These are phyloP conservation scores for Colletotrichum plurivorum DNA, from an alignment of 2,329 filamentous ascomycete genomes.

Conservation along the genomic window DNA sequence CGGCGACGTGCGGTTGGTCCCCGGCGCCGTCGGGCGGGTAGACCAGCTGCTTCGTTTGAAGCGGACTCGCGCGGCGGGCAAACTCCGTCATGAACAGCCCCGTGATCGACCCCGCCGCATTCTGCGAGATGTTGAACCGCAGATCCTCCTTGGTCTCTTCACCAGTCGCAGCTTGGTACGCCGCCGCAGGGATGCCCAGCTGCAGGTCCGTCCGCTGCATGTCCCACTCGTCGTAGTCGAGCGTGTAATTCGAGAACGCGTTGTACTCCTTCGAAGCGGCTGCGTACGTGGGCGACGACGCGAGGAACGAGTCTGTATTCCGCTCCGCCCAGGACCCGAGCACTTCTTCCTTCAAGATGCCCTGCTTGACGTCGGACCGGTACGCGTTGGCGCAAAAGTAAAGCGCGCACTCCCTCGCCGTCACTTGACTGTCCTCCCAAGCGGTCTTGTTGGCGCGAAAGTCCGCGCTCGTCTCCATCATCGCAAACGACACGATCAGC, in stretches of 20 bases:
- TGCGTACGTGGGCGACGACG: background rate
- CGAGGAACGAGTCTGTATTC: background rate
- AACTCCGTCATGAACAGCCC: background rate
- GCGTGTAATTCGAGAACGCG: constrained; percentile 1
- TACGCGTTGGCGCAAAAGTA: constrained; percentile 15
- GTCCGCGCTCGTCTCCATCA: background rate
- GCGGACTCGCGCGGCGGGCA: background rate
- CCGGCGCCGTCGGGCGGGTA: background rate
- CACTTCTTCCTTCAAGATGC: background rate
- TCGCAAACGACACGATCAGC: background rate
- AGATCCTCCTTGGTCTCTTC: background rate
- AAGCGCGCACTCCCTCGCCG: constrained; percentile 5
- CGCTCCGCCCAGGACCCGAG: background rate
- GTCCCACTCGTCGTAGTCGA: background rate
- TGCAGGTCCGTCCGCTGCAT: constrained; percentile 6
- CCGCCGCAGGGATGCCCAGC: background rate
- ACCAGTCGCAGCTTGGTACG: background rate
- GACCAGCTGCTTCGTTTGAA: background rate
- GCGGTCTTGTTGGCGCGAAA: background rate
- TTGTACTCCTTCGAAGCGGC: background rate
- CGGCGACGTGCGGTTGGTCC: background rate
- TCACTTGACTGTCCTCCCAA: background rate
- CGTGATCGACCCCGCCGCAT: background rate
- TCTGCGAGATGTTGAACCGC: constrained; percentile 2
- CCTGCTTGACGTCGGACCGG: background rate